Percentiles rank a stretch among this genome's conserved stretches.
These are phyloP conservation scores for Amaranthus hypochondriacus DNA, from an alignment of 148 eudicot genomes.

Conservation along the genomic window DNA sequence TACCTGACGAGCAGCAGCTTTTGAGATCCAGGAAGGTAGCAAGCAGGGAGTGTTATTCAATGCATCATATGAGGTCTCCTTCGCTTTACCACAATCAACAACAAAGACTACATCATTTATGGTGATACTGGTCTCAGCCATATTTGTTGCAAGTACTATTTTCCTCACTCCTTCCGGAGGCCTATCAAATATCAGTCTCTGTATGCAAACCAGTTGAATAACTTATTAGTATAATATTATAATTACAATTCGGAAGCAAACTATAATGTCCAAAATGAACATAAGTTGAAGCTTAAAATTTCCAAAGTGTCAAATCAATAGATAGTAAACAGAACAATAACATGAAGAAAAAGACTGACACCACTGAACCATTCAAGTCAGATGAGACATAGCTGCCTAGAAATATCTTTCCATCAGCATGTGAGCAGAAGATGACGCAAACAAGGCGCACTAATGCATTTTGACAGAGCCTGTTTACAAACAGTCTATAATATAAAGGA, in stretches of 20 bases:
- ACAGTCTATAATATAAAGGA: too few species aligned
- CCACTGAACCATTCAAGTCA: too few species aligned
- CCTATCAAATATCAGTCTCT: slow-evolving; percentile 87
- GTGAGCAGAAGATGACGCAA: too few species aligned
- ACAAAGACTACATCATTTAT: slow-evolving; percentile 97
- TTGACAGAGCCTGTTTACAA: too few species aligned
- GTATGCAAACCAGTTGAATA: slow-evolving; percentile 27
- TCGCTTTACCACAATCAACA: slow-evolving; percentile 98
- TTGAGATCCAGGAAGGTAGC: slow-evolving; percentile 98
- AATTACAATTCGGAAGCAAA: neutral
- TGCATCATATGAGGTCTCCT: slow-evolving; percentile 99
- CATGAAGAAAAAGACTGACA: too few species aligned
- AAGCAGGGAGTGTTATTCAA: slow-evolving; percentile 94
- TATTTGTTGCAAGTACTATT: slow-evolving; percentile 94
- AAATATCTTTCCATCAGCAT: too few species aligned
- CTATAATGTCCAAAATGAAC: slow-evolving; percentile 9
- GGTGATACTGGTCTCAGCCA: slow-evolving; percentile 99
- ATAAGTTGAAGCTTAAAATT: slow-evolving; percentile 12
- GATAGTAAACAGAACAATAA: neutral
- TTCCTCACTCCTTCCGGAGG: slow-evolving; percentile 93
- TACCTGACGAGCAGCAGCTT: slow-evolving; percentile 97
- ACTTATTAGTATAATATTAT: slow-evolving; percentile 5
- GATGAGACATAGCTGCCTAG: too few species aligned
- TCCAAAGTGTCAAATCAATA: neutral
- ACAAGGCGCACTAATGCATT: too few species aligned